A percentile compares a stretch with the other conserved stretches of the same genome.
These are phyloP conservation scores for Kuraishia ogatae DNA, from an alignment of 805 yeast species.

Conservation along the genomic window DNA sequence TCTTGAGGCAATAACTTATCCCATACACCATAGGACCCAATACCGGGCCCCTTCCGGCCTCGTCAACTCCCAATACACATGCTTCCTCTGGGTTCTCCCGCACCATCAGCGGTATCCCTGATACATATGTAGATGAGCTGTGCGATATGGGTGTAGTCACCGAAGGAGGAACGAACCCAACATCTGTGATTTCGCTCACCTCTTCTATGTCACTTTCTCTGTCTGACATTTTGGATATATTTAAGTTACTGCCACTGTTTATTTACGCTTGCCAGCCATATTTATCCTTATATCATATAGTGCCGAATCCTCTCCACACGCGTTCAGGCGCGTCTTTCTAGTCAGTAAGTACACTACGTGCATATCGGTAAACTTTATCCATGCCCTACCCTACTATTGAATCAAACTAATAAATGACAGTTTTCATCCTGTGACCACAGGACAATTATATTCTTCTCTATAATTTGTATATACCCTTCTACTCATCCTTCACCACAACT, in stretches of 20 bases:
- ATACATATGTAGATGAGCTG: constrained; percentile 37
- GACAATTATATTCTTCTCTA: too few relatives aligned
- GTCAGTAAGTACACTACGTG: too few relatives aligned
- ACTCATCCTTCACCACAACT: constrained; percentile 18
- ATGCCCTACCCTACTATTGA: too few relatives aligned
- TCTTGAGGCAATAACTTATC: constrained; percentile 61
- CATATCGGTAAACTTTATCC: too few relatives aligned
- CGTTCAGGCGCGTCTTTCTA: too few relatives aligned
- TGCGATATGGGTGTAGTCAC: constrained; percentile 21
- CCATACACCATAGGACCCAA: constrained; percentile 98
- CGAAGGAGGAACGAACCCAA: constrained; percentile 25
- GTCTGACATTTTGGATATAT: background rate
- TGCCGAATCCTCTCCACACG: too few relatives aligned
- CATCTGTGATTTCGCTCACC: background rate
- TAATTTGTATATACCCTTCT: background rate
- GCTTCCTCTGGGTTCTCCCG: constrained; percentile 23
- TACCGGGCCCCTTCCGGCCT: constrained; percentile 98
- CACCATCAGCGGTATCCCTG: constrained; percentile 38
- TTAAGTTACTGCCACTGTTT: too few relatives aligned
- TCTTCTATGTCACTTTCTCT: background rate
- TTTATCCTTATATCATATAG: too few relatives aligned
- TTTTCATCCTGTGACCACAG: too few relatives aligned
- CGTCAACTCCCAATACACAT: constrained; percentile 84
- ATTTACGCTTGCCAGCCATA: too few relatives aligned
- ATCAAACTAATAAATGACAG: too few relatives aligned